phyloP scores from a whole-genome alignment of 2,329 filamentous ascomycete species.

The Neofusicoccum sp. region DNA sequence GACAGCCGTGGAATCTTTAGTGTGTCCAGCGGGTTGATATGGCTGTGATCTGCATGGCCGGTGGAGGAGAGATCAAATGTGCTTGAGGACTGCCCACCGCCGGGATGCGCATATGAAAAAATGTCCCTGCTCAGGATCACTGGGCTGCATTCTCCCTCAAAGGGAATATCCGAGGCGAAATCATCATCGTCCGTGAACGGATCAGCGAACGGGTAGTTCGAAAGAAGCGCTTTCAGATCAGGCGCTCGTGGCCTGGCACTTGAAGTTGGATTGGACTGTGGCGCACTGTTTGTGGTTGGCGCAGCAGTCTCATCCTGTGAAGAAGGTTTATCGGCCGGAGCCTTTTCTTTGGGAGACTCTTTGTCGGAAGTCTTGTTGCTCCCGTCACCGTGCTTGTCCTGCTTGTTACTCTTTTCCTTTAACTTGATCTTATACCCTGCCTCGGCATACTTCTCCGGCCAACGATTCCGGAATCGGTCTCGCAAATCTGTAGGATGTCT shows the following conservation, averaged over 20 bases:
- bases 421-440: conserved; percentile 47
- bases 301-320: not conserved
- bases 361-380: not conserved
- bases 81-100: not conserved
- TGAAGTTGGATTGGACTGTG: not conserved
- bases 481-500: conserved; percentile 58
- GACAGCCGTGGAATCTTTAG: conserved; percentile 30
- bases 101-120: conserved; percentile 39
- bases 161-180: conserved; percentile 12
- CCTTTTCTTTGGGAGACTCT: not conserved
- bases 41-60: conserved; percentile 16
- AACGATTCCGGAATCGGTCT: conserved; percentile 63
- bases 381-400: conserved; percentile 18
- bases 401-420: conserved; percentile 32
- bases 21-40: conserved; percentile 36
- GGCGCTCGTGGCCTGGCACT: conserved; percentile 7
- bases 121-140: conserved; percentile 42
- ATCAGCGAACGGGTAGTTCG: conserved; percentile 28
- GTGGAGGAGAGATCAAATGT: not conserved
- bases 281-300: not conserved
- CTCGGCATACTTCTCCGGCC: conserved; percentile 58
- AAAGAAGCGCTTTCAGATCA: conserved; percentile 27
- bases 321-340: not conserved
- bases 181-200: conserved; percentile 30
- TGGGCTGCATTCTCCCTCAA: conserved; percentile 31